A percentile compares a stretch with the other conserved stretches of the same genome.
Conservation (phyloP, 2,329 filamentous ascomycete genomes). For the Huntiella bhutanensis region DNA sequence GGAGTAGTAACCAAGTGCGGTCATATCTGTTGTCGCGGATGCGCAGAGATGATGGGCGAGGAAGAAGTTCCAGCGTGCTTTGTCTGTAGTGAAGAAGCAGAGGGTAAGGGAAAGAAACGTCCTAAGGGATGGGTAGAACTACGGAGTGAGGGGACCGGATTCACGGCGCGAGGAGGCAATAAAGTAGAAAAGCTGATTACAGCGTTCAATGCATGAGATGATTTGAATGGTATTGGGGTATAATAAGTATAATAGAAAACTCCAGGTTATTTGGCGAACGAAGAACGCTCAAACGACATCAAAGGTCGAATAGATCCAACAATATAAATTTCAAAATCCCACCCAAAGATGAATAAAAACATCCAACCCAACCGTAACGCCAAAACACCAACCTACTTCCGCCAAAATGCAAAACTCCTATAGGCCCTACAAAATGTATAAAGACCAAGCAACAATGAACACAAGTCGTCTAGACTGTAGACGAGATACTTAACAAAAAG, state of each 20-base stretch:
- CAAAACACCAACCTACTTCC: background rate
- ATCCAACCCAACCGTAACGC: background rate
- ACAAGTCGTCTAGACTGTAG: background rate
- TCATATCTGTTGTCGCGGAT: conserved; percentile 61
- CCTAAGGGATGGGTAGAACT: conserved; percentile 61
- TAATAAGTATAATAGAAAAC: background rate
- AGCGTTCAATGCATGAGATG: conserved; percentile 55
- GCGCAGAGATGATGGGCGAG: conserved; percentile 35
- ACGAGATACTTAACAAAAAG: background rate
- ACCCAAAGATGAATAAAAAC: background rate
- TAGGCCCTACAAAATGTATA: too few species aligned
- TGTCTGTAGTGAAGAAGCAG: conserved; percentile 70
- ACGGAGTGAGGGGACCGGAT: conserved; percentile 75
- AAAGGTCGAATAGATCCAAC: background rate
- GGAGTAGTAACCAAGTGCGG: conserved; percentile 76
- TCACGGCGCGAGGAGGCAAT: conserved; percentile 71
- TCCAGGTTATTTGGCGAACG: background rate
- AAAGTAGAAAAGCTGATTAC: conserved; percentile 62
- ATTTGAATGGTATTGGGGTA: background rate
- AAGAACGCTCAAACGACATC: background rate
- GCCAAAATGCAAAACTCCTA: background rate
- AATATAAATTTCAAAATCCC: background rate
- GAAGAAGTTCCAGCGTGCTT: conserved; percentile 45
- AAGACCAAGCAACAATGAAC: too few species aligned
- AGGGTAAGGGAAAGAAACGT: conserved; percentile 17